These are phyloP conservation scores for Gentiana dahurica DNA, from an alignment of 257 asterid genomes.

Conservation along the genomic window DNA sequence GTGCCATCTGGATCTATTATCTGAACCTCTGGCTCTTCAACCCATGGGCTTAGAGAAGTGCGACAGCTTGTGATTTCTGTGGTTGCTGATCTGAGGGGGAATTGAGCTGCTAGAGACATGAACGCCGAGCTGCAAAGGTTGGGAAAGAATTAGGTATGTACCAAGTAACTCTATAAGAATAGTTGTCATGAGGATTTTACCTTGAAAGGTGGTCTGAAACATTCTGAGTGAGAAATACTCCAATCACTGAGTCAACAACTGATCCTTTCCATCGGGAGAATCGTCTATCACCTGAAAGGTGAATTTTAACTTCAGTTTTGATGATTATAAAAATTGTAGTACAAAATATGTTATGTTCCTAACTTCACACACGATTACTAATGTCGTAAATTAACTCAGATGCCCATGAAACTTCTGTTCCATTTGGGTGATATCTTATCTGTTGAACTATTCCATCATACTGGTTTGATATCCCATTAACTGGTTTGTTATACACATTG, in stretches of 20 bases:
- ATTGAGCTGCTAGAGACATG: conserved; percentile 84
- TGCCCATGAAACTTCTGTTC: no score
- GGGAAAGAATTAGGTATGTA: conserved; percentile 1
- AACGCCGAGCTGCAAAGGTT: conserved; percentile 74
- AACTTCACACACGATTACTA: no score
- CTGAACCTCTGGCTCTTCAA: conserved; percentile 46
- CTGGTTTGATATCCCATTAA: no score
- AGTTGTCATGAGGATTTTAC: conserved; percentile 25
- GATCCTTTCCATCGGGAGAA: conserved; percentile 97
- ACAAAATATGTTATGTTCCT: no score
- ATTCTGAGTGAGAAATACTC: conserved; percentile 94
- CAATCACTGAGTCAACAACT: conserved; percentile 94
- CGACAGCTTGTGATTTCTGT: conserved; percentile 13
- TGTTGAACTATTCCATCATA: no score
- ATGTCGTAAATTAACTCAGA: no score
- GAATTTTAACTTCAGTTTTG: neutral
- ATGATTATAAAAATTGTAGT: neutral
- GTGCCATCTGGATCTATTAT: conserved; percentile 64
- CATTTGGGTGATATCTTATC: no score
- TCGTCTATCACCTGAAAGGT: conserved; percentile 74
- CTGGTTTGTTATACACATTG: no score
- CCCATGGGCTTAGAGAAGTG: conserved; percentile 21
- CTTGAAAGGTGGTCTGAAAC: conserved; percentile 97
- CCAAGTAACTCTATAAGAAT: neutral
- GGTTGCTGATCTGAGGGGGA: conserved; percentile 35